phyloP scores from a whole-genome alignment of 2,329 filamentous ascomycete genomes.

The Ceratocystis colombiana region DNA sequence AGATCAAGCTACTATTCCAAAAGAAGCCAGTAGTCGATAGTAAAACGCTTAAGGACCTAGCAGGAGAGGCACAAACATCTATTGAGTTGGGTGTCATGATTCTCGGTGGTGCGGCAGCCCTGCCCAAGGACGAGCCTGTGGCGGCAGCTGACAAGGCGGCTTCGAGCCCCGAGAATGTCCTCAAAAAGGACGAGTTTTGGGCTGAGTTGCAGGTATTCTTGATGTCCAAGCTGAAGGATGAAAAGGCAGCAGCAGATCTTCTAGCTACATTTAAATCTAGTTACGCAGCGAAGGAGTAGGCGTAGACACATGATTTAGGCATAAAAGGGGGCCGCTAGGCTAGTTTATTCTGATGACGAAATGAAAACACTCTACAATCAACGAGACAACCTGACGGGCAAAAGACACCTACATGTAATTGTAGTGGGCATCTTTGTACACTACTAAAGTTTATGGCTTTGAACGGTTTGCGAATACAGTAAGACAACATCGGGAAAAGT shows the following conservation, averaged over 20 bases:
- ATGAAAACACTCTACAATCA: neutral
- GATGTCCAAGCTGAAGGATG: conserved; percentile 66
- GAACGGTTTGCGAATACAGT: too few species aligned
- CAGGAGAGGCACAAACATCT: conserved; percentile 40
- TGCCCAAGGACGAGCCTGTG: conserved; percentile 31
- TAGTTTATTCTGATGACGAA: neutral
- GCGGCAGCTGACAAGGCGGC: conserved; percentile 30
- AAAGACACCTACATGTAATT: too few species aligned
- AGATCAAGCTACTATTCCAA: conserved; percentile 75
- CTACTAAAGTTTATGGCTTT: too few species aligned
- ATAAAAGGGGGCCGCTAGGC: neutral
- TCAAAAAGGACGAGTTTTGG: conserved; percentile 75
- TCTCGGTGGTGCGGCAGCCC: conserved; percentile 54
- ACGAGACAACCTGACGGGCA: neutral
- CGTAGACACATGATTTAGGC: neutral
- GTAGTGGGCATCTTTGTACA: too few species aligned
- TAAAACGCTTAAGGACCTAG: conserved; percentile 65
- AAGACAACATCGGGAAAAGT: too few species aligned
- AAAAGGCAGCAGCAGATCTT: conserved; percentile 52
- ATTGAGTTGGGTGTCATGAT: conserved; percentile 84
- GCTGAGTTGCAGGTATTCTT: conserved; percentile 71
- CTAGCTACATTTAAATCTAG: conserved; percentile 58
- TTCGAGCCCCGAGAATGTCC: conserved; percentile 40
- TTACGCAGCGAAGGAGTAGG: conserved; percentile 47
- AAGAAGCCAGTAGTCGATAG: conserved; percentile 76